These are phyloP conservation scores for Pterulicium gracile DNA, from an alignment of 1,284 basidiomycete species.

Conservation along the genomic window DNA sequence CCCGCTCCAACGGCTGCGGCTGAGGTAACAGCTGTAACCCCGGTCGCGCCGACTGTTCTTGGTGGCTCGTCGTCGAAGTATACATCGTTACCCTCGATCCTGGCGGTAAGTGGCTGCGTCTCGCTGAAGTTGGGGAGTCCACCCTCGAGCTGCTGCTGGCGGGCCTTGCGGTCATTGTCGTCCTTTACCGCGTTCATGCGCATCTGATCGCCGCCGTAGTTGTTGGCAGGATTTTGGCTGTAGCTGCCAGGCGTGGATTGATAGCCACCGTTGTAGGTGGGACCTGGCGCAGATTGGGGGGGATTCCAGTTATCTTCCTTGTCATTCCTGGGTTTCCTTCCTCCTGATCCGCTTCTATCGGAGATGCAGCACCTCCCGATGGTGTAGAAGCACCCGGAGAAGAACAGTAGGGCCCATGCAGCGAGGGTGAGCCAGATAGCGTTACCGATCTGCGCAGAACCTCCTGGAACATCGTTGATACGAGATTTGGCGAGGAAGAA, in stretches of 20 bases:
- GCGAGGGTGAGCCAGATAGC: conserved; percentile 82
- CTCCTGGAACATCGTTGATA: conserved; percentile 51
- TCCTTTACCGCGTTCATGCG: conserved; percentile 74
- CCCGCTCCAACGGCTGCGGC: conserved; percentile 14
- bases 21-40: conserved; percentile 12
- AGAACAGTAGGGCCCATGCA: conserved; percentile 74
- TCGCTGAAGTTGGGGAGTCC: conserved; percentile 72
- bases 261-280: conserved; percentile 13
- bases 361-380: conserved; percentile 71
- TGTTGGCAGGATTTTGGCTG: conserved; percentile 27
- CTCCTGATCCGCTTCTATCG: conserved; percentile 36
- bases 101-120: conserved; percentile 50
- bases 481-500: conserved; percentile 78
- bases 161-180: conserved; percentile 69
- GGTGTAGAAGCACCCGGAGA: conserved; percentile 78
- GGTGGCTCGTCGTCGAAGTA: conserved; percentile 27
- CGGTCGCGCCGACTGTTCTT: conserved; percentile 28
- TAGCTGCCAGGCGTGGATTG: conserved; percentile 15
- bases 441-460: conserved; percentile 64
- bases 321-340: conserved; percentile 21
- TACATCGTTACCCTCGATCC: conserved; percentile 45
- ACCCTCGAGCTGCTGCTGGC: conserved; percentile 47
- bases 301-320: too few relatives aligned
- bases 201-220: conserved; percentile 52
- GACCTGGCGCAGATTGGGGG: conserved; percentile 13